These are phyloP conservation scores for Phytophthora sp. DNA, from an alignment of 352 stramenopile species.

Conservation along the genomic window DNA sequence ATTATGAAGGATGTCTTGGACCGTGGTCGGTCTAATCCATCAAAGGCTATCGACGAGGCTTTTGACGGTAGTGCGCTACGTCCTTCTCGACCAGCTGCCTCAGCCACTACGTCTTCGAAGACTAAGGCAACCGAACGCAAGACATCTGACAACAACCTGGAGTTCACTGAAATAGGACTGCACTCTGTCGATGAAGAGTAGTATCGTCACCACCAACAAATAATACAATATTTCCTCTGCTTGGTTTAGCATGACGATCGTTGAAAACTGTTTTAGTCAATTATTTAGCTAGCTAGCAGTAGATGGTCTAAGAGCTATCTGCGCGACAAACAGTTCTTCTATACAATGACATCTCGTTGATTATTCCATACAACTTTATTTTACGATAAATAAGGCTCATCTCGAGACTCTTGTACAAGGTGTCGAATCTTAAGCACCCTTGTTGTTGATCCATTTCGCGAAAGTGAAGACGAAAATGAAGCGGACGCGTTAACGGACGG, in stretches of 20 bases:
- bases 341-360: not conserved
- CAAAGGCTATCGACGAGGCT: constrained; percentile 44
- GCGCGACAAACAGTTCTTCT: too few species aligned
- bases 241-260: too few species aligned
- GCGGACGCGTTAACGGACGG: constrained; percentile 1
- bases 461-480: constrained; percentile 12
- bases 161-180: constrained; percentile 75
- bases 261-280: too few species aligned
- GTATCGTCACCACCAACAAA: not conserved
- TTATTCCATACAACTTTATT: not conserved
- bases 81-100: not conserved
- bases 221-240: not conserved
- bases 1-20: constrained; percentile 70
- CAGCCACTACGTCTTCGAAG: constrained; percentile 4
- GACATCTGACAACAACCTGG: constrained; percentile 37
- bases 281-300: too few species aligned
- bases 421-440: constrained; percentile 78
- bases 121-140: constrained; percentile 12
- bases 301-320: not conserved
- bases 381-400: constrained; percentile 78
- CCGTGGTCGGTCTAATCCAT: constrained; percentile 40
- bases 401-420: constrained; percentile 68
- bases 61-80: constrained; percentile 28
- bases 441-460: constrained; percentile 25
- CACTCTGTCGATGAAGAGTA: constrained; percentile 49